Evolutionary conservation across 345 rosid genomes (phyloP).

Genomic region (Angophora floribunda): DNA sequence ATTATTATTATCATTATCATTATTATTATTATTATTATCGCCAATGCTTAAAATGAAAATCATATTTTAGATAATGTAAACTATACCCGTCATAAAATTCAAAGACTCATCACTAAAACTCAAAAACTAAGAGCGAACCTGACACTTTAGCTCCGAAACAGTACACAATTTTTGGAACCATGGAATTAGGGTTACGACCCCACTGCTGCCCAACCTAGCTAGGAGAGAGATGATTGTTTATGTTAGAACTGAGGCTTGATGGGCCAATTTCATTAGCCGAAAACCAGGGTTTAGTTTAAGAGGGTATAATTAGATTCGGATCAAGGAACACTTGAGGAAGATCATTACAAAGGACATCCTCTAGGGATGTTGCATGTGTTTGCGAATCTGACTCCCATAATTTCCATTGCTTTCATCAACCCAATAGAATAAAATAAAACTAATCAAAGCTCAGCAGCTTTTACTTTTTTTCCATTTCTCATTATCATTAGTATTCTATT

Average conservation of each 20-base stretch:
- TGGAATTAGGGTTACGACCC: neutral
- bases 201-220: neutral
- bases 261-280: neutral
- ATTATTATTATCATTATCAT: neutral
- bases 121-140: neutral
- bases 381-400: neutral
- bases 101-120: neutral
- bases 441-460: neutral
- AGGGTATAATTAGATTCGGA: neutral
- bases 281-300: neutral
- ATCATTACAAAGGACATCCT: neutral
- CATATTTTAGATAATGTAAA: neutral
- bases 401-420: neutral
- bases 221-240: neutral
- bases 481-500: neutral
- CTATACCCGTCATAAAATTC: neutral
- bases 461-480: neutral
- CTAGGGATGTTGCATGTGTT: neutral
- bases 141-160: neutral
- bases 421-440: neutral
- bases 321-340: neutral
- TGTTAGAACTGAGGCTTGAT: neutral
- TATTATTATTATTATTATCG: neutral
- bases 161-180: neutral
- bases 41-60: neutral